Base-by-base conservation (phyloP, 2,329 filamentous ascomycete genomes). In the Ophiostoma sp. region DNA sequence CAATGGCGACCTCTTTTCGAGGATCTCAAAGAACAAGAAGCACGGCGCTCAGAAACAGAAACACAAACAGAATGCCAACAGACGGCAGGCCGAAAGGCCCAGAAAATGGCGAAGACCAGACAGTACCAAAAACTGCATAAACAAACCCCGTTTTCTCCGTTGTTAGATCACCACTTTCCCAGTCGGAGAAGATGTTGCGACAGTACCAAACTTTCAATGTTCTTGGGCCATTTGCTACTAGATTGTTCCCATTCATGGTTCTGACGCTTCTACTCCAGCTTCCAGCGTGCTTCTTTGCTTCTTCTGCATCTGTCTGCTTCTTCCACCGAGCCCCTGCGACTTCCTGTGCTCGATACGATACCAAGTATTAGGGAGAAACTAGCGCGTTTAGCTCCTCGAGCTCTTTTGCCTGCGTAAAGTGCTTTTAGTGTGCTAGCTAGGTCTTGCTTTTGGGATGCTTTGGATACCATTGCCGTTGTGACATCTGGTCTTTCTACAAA, bases 121-220 rank as follows among this genome's bases (percentile, higher is more conserved):
- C 59, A n/a, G n/a, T 9, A 64, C 33, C 33, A n/a, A 61, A 42
- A 25, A 63, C 45, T 52, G 28, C 66, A 52, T 28, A 52, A 25
- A 69, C 66, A 55, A 31, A 15, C 48, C 42, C 25, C 17, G 15
- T 50, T 28, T 48, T 31, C 64, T 28, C 42, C 25, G 66, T 39
- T 22, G 66, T 69, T 69, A 17, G 66, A 69, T 69, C 48, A n/a
- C 45, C 66, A 39, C 19, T 69, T 69, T 69, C 31, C 45, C 64
- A 69, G 64, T 36, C 64, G 25, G 25, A 69, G 19, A 50, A 68
- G 15, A 48, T 25, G 36, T 15, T 64, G 59, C 36, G 61, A 19
- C 61, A 42, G 59, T 63, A 8, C 57, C 57, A 63, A 63, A 63
- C 17, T n/a, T 45, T 17, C 36, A 2, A 42, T 12, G 12, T 50